Percentiles rank a stretch among this genome's conserved stretches.
Conservation (phyloP, 495 filamentous ascomycete genomes). For the Acidiella bohemica region DNA sequence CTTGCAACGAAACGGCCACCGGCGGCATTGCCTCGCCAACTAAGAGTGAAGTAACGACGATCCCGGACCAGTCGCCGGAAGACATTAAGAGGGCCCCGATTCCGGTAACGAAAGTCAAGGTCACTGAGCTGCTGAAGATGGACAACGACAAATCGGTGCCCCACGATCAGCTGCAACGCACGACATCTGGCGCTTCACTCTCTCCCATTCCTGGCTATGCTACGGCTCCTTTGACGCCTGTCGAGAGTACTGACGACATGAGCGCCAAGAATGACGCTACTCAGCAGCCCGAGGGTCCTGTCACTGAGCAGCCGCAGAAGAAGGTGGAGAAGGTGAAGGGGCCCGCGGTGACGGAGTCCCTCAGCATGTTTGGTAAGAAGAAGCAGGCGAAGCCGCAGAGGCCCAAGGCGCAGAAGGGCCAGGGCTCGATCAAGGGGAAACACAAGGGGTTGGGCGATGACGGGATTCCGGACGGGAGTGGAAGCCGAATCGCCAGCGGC, state of each 20-base stretch:
- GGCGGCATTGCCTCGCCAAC: no score
- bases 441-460: no score
- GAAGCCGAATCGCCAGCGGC: no score
- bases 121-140: not conserved
- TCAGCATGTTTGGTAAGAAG: slow-evolving; percentile 13
- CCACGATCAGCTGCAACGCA: not conserved
- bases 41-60: no score
- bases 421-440: slow-evolving; percentile 7
- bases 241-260: not conserved
- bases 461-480: no score
- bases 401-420: slow-evolving; percentile 12
- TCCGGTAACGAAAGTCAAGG: not conserved
- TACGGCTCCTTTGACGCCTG: slow-evolving; percentile 13
- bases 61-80: no score
- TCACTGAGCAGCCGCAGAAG: not conserved
- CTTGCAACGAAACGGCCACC: no score
- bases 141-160: not conserved
- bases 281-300: not conserved
- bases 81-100: not conserved
- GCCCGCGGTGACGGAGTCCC: slow-evolving; percentile 15
- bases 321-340: slow-evolving; percentile 18
- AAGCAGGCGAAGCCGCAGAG: slow-evolving; percentile 14
- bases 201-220: slow-evolving; percentile 9
- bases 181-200: slow-evolving; percentile 1
- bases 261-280: no score